Evolutionary conservation across 805 yeast species (phyloP).

Genomic region (Nakazawaea wyomingensis): DNA sequence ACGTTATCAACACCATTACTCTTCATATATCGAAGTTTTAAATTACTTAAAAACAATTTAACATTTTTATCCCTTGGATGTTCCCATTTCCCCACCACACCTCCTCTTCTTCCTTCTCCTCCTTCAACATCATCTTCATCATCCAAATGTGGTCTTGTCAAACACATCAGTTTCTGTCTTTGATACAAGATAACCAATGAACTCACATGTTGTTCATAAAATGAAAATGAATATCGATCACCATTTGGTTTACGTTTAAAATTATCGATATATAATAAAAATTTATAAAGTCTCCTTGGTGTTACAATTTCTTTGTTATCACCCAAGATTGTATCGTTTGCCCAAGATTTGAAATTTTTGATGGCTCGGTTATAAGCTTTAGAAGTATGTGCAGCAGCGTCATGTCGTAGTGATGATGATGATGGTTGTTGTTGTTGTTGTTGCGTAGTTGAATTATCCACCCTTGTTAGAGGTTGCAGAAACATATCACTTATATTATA

Average conservation of each 20-base stretch:
- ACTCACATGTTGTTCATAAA: conserved; percentile 13
- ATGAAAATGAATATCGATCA: conserved; percentile 9
- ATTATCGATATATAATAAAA: conserved; percentile 1
- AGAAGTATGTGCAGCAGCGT: not conserved
- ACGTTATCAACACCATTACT: too few relatives aligned
- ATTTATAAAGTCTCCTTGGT: conserved; percentile 7
- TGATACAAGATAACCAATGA: conserved; percentile 10
- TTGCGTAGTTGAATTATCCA: too few relatives aligned
- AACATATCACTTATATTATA: too few relatives aligned
- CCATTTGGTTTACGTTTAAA: conserved; percentile 7
- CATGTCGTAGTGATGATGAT: too few relatives aligned
- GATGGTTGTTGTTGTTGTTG: too few relatives aligned
- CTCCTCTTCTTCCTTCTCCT: too few relatives aligned
- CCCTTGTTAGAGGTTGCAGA: not conserved
- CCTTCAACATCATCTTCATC: conserved; percentile 1
- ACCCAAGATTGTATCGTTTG: not conserved
- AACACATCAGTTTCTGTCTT: conserved; percentile 4
- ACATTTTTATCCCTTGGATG: conserved; percentile 11
- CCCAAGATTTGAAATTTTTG: conserved; percentile 3
- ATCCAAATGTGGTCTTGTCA: conserved; percentile 1
- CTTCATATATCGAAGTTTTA: too few relatives aligned
- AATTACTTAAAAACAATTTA: conserved; percentile 9
- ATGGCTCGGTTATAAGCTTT: conserved; percentile 10
- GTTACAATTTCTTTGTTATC: conserved; percentile 8
- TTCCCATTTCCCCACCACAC: conserved; percentile 9